phyloP scores from a whole-genome alignment of 495 filamentous ascomycete genomes.

The Penicillium coprophilum region DNA sequence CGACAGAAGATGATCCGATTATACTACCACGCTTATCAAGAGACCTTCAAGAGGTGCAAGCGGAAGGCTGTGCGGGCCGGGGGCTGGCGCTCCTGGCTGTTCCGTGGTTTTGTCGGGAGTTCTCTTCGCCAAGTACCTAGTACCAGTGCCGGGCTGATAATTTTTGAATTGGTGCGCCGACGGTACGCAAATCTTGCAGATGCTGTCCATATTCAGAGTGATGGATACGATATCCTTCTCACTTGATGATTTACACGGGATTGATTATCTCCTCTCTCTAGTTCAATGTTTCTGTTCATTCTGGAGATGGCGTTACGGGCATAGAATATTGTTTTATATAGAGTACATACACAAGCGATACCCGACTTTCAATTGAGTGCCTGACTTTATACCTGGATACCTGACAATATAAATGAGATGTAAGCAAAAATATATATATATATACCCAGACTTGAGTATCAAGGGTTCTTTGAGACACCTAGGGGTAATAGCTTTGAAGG shows the following conservation, averaged over 20 bases:
- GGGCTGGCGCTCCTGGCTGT: conserved; percentile 71
- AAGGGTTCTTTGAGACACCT: background rate
- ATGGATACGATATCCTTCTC: conserved; percentile 75
- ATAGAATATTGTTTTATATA: background rate
- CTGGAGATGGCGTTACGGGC: background rate
- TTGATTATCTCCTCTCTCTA: background rate
- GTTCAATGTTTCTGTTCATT: background rate
- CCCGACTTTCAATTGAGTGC: background rate
- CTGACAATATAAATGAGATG: background rate
- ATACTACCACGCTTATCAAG: conserved; percentile 74
- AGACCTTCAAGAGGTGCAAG: conserved; percentile 69
- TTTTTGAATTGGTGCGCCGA: conserved; percentile 82
- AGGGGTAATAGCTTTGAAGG: background rate
- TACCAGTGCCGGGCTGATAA: conserved; percentile 83
- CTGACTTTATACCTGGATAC: background rate
- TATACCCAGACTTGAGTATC: too few relatives aligned
- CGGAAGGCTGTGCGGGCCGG: conserved; percentile 62
- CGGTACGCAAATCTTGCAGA: conserved; percentile 71
- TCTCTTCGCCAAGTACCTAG: conserved; percentile 82
- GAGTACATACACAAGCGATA: conserved; percentile 2
- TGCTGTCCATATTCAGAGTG: conserved; percentile 60
- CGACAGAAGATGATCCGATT: conserved; percentile 54
- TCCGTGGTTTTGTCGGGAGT: conserved; percentile 69
- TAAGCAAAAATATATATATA: background rate
- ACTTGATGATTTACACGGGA: conserved; percentile 20